phyloP scores from a whole-genome alignment of 2,329 filamentous ascomycete genomes.

The Scedosporium minutisporum region DNA sequence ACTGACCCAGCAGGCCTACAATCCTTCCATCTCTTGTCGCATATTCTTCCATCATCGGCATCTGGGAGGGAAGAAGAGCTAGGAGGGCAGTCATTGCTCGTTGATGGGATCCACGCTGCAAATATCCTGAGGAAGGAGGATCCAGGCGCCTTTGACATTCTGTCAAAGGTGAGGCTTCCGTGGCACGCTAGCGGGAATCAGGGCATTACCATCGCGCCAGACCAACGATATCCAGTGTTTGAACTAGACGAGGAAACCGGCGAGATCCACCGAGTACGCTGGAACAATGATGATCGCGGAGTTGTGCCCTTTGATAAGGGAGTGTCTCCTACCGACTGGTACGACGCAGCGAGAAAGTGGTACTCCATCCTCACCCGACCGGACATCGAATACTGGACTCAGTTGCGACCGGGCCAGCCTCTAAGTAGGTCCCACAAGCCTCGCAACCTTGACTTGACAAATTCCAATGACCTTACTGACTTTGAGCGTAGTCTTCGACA shows the following conservation, averaged over 20 bases:
- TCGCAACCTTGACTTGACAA: neutral
- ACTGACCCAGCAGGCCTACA: constrained; percentile 85
- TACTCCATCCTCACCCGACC: constrained; percentile 56
- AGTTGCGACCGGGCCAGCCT: constrained; percentile 68
- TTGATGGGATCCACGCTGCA: constrained; percentile 77
- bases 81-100: constrained; percentile 72
- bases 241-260: constrained; percentile 37
- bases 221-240: constrained; percentile 61
- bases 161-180: constrained; percentile 51
- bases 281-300: constrained; percentile 89
- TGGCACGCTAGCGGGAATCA: constrained; percentile 87
- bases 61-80: constrained; percentile 15
- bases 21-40: constrained; percentile 82
- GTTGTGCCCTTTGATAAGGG: constrained; percentile 47
- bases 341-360: constrained; percentile 68
- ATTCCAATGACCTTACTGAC: neutral
- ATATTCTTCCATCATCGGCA: constrained; percentile 30
- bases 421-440: constrained; percentile 47
- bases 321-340: constrained; percentile 55
- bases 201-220: constrained; percentile 70
- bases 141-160: constrained; percentile 42
- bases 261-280: constrained; percentile 55
- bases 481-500: constrained; percentile 66
- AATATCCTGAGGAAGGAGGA: constrained; percentile 44
- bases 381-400: constrained; percentile 66